Conservation (phyloP, 352 stramenopile species). For the Globisporangium echinulatum region DNA sequence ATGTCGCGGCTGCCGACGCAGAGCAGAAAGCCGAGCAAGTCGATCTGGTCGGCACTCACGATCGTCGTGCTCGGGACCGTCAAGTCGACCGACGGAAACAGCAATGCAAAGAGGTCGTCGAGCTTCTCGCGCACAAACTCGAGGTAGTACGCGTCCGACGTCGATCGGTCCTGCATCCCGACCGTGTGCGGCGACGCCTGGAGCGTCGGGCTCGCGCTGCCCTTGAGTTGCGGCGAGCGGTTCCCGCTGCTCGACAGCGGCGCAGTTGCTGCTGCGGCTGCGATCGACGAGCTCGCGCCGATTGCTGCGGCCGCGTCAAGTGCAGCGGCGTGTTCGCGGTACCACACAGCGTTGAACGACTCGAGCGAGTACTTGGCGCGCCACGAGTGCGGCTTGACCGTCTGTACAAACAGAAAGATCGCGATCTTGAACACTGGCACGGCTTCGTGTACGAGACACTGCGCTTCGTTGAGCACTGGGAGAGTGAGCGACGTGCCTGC, state of each 20-base stretch:
- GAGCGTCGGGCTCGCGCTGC: slow-evolving; percentile 49
- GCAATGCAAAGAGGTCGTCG: slow-evolving; percentile 59
- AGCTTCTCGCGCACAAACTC: slow-evolving; percentile 77
- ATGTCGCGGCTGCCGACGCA: slow-evolving; percentile 52
- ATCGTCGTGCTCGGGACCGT: slow-evolving; percentile 43
- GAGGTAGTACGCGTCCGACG: slow-evolving; percentile 73
- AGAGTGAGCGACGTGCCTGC: not conserved
- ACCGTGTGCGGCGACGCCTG: slow-evolving; percentile 69
- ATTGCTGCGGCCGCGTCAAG: slow-evolving; percentile 30
- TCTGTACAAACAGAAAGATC: slow-evolving; percentile 79
- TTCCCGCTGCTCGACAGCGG: slow-evolving; percentile 11
- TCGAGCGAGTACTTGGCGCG: slow-evolving; percentile 69
- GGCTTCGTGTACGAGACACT: slow-evolving; percentile 41
- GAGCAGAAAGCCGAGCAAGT: slow-evolving; percentile 70
- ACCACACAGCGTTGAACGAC: slow-evolving; percentile 77
- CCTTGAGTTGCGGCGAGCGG: slow-evolving; percentile 47
- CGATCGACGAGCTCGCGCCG: slow-evolving; percentile 14
- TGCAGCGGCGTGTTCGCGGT: slow-evolving; percentile 53
- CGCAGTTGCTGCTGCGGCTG: not conserved
- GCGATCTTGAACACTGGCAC: slow-evolving; percentile 73
- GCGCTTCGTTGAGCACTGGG: slow-evolving; percentile 38
- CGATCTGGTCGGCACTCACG: slow-evolving; percentile 55
- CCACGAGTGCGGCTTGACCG: slow-evolving; percentile 71
- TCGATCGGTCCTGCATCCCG: slow-evolving; percentile 74
- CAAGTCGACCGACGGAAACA: slow-evolving; percentile 55